Conservation (phyloP, 768 basidiomycete genomes). For the Tricholoma saponaceum region DNA sequence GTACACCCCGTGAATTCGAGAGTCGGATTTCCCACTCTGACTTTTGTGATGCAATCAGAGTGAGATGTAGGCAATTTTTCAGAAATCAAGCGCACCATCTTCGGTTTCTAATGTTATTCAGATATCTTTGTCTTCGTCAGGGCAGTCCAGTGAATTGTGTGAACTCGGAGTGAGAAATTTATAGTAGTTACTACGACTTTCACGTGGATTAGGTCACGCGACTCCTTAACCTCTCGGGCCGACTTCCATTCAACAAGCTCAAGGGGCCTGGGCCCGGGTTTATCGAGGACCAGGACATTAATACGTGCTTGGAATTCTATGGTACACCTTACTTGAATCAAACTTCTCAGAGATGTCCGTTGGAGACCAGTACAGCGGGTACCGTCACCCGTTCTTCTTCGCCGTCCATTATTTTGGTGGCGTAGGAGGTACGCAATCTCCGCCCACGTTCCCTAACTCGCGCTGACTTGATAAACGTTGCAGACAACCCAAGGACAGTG, state of each 20-base stretch:
- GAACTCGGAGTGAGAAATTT: too few species aligned
- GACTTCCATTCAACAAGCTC: too few species aligned
- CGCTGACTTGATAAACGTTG: neutral
- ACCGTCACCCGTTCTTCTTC: conserved; percentile 47
- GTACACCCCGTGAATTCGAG: conserved; percentile 70
- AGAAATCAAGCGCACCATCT: conserved; percentile 9
- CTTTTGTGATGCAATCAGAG: conserved; percentile 4
- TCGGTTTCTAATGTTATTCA: neutral
- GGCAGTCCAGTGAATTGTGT: too few species aligned
- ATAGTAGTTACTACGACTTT: too few species aligned
- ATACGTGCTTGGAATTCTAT: neutral
- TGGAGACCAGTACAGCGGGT: conserved; percentile 31
- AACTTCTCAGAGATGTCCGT: neutral
- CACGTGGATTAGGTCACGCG: neutral
- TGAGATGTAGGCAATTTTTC: neutral
- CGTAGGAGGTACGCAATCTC: conserved; percentile 34
- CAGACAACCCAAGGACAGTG: conserved; percentile 48
- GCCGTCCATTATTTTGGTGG: conserved; percentile 40
- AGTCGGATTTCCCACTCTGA: conserved; percentile 81
- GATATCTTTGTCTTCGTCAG: neutral
- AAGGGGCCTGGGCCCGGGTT: too few species aligned
- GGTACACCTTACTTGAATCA: neutral
- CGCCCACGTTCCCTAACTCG: neutral
- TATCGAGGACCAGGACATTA: too few species aligned
- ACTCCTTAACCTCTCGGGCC: too few species aligned